phyloP scores from a whole-genome alignment of 352 stramenopile species.

The Globisporangium okanoganense region DNA sequence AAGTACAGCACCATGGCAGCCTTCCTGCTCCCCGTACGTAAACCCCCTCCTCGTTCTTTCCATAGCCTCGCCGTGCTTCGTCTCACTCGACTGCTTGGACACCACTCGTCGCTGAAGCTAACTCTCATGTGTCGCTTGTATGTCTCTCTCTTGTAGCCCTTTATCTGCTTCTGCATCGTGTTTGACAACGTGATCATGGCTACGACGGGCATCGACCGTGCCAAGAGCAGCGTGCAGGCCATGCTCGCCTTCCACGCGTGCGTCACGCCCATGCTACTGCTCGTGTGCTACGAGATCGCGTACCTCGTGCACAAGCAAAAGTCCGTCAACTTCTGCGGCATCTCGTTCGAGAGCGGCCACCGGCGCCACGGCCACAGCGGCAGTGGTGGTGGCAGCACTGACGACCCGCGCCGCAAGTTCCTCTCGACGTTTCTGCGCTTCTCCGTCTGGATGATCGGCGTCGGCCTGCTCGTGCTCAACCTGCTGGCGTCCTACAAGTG shows the following conservation, averaged over 20 bases:
- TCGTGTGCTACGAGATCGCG: slow-evolving; percentile 88
- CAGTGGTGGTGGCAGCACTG: neutral
- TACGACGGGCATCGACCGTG: slow-evolving; percentile 64
- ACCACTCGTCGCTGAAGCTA: neutral
- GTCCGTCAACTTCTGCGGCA: slow-evolving; percentile 88
- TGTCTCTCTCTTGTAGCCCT: slow-evolving; percentile 37
- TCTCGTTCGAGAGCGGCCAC: slow-evolving; percentile 80
- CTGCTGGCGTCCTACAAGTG: slow-evolving; percentile 69
- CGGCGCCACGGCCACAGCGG: slow-evolving; percentile 31
- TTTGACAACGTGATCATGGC: slow-evolving; percentile 84
- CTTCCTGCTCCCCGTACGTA: slow-evolving; percentile 70
- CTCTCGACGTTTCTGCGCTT: slow-evolving; percentile 65
- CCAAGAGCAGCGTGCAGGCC: slow-evolving; percentile 43
- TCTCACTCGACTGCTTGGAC: too few species aligned
- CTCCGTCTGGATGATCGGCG: slow-evolving; percentile 62
- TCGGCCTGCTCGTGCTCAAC: slow-evolving; percentile 61
- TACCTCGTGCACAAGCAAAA: slow-evolving; percentile 91
- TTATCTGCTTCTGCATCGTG: slow-evolving; percentile 73
- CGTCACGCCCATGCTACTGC: slow-evolving; percentile 79
- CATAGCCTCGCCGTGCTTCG: neutral
- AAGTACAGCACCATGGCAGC: slow-evolving; percentile 72
- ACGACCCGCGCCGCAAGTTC: slow-evolving; percentile 20
- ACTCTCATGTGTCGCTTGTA: neutral
- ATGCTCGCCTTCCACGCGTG: slow-evolving; percentile 84
- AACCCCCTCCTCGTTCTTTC: neutral